Evolutionary conservation across 2,329 filamentous ascomycete genomes (phyloP).

Genomic region (Phyllosticta citribraziliensis): DNA sequence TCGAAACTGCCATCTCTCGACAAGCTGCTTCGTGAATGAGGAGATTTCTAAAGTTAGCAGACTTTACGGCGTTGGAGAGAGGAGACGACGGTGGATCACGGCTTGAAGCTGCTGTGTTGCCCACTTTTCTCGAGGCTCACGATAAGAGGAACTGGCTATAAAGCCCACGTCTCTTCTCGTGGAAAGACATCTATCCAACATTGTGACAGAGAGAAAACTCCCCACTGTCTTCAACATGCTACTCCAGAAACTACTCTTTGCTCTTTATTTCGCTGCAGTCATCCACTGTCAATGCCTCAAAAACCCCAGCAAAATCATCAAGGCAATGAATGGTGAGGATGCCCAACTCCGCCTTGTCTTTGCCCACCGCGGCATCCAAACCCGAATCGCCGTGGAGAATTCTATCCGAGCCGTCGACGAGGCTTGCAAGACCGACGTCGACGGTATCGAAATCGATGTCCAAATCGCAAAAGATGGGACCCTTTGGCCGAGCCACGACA

Average conservation of each 20-base stretch:
- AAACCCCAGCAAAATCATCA: neutral
- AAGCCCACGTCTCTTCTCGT: too few species aligned
- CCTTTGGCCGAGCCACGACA: neutral
- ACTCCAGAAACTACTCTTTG: neutral
- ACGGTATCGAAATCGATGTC: neutral
- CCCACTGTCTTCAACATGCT: neutral
- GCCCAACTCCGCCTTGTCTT: neutral
- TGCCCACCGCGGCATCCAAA: neutral
- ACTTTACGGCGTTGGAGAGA: too few species aligned
- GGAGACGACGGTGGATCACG: too few species aligned
- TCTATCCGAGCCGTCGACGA: neutral
- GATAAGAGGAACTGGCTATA: too few species aligned
- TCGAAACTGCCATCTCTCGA: too few species aligned
- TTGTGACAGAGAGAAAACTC: too few species aligned
- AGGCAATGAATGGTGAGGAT: neutral
- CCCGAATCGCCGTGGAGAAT: neutral
- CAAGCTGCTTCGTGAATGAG: too few species aligned
- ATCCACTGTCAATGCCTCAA: neutral
- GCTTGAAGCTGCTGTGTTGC: too few species aligned
- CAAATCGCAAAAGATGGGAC: neutral
- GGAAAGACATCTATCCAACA: too few species aligned
- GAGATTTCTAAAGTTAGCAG: too few species aligned
- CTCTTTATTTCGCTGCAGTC: neutral
- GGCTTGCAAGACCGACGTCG: neutral
- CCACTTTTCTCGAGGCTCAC: too few species aligned